A percentile compares a stretch with the other conserved stretches of the same genome.
phyloP scores from a whole-genome alignment of 805 yeast species.

The Candida methanosorbosa region DNA sequence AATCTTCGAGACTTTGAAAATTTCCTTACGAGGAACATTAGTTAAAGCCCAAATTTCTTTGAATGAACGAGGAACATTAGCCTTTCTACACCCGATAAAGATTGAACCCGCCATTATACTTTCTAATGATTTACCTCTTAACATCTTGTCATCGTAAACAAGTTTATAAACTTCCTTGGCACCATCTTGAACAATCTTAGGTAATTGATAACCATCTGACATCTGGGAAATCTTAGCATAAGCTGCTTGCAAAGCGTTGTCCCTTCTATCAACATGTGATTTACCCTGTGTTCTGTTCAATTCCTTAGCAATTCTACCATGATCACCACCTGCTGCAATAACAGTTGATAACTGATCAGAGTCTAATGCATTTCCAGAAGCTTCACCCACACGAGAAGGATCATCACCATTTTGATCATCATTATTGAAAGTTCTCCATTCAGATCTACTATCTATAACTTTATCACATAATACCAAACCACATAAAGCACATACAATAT shows the following conservation, averaged over 20 bases:
- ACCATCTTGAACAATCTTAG: constrained; percentile 93
- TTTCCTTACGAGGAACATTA: constrained; percentile 87
- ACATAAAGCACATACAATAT: constrained; percentile 96
- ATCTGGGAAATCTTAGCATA: constrained; percentile 86
- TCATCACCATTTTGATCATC: constrained; percentile 98
- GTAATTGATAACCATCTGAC: constrained; percentile 94
- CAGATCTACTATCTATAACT: constrained; percentile 90
- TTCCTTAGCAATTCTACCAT: constrained; percentile 80
- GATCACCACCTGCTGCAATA: constrained; percentile 82
- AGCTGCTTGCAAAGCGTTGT: constrained; percentile 80
- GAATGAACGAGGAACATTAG: constrained; percentile 89
- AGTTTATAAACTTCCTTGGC: constrained; percentile 94
- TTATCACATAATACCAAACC: constrained; percentile 89
- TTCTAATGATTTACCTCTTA: constrained; percentile 88
- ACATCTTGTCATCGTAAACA: constrained; percentile 76
- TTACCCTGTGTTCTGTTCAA: constrained; percentile 84
- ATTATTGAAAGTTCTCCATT: constrained; percentile 97
- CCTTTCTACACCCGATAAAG: constrained; percentile 88
- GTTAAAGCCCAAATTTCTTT: constrained; percentile 95
- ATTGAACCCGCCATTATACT: constrained; percentile 96
- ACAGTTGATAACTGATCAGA: constrained; percentile 88
- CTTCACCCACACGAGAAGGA: constrained; percentile 99
- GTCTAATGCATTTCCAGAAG: constrained; percentile 85
- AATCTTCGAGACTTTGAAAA: constrained; percentile 82
- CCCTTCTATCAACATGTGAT: constrained; percentile 78